A percentile compares a stretch with the other conserved stretches of the same genome.
Evolutionary conservation across 2,329 filamentous ascomycete species (phyloP).

Genomic region (Sporothrix brunneoviolacea): DNA sequence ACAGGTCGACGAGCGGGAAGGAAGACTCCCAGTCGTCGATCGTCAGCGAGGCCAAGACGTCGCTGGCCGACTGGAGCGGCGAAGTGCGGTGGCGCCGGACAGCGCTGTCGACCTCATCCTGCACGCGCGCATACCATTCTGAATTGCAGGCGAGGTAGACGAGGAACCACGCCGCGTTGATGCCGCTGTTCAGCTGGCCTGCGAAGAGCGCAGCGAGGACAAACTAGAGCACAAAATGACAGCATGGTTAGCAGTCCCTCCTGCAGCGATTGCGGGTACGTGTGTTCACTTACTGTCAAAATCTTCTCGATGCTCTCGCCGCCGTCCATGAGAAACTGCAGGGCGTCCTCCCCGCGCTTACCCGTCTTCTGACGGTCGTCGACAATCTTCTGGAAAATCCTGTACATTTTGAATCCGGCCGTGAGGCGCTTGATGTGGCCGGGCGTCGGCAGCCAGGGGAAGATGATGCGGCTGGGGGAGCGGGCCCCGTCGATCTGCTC

Average conservation of each 20-base stretch:
- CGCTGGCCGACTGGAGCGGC: constrained; percentile 25
- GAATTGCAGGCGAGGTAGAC: constrained; percentile 40
- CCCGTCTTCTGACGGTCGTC: constrained; percentile 37
- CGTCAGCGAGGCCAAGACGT: constrained; percentile 37
- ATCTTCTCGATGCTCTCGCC: constrained; percentile 39
- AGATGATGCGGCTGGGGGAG: constrained; percentile 42
- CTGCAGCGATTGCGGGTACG: too few species aligned
- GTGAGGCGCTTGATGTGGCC: constrained; percentile 36
- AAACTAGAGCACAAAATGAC: constrained; percentile 29
- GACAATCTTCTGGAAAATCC: constrained; percentile 41
- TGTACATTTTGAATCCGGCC: constrained; percentile 41
- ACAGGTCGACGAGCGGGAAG: constrained; percentile 46
- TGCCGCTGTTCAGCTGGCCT: constrained; percentile 50
- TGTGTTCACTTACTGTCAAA: constrained; percentile 29
- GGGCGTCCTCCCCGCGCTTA: constrained; percentile 38
- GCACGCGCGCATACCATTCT: constrained; percentile 39
- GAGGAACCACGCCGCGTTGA: constrained; percentile 48
- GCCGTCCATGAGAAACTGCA: constrained; percentile 48
- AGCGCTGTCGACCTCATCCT: constrained; percentile 39
- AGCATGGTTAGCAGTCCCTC: not conserved
- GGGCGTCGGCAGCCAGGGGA: constrained; percentile 43
- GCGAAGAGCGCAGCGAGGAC: constrained; percentile 49
- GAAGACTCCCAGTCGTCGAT: constrained; percentile 49
- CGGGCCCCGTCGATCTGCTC: constrained; percentile 38
- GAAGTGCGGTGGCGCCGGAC: constrained; percentile 35